phyloP scores from a whole-genome alignment of 768 basidiomycete species.

The Lyophyllum atratum region DNA sequence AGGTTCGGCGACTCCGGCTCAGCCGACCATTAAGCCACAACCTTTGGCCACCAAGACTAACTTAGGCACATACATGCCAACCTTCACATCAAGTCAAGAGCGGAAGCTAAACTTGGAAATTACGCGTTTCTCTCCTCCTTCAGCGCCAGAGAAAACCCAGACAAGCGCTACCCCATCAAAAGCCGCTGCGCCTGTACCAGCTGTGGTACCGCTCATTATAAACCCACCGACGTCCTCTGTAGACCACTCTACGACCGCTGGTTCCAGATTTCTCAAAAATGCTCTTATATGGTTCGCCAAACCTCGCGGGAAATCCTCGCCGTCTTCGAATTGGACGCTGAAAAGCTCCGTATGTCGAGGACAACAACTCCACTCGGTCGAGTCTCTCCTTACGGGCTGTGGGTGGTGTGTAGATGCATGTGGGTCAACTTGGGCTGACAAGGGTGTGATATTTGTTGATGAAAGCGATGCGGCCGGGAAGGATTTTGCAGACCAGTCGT shows the following conservation, averaged over 20 bases:
- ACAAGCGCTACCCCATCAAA: background rate
- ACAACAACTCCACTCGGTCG: constrained; percentile 40
- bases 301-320: constrained; percentile 20
- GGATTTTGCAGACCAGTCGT: constrained; percentile 8
- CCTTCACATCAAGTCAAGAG: background rate
- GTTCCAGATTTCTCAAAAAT: constrained; percentile 11
- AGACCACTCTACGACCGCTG: background rate
- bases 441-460: constrained; percentile 42
- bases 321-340: constrained; percentile 27
- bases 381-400: constrained; percentile 49
- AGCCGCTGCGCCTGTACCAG: background rate
- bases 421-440: constrained; percentile 15
- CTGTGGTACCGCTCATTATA: background rate
- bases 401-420: constrained; percentile 33
- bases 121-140: background rate
- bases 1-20: background rate
- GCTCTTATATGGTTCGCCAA: constrained; percentile 33
- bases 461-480: constrained; percentile 20
- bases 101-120: background rate
- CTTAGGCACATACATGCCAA: background rate
- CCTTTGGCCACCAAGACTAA: constrained; percentile 7
- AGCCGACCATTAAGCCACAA: background rate
- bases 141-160: constrained; percentile 1
- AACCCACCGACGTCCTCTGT: background rate
- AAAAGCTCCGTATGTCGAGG: constrained; percentile 31